Conservation (phyloP, 208 protist genomes). For the Leptomonas pyrrhocoris region DNA sequence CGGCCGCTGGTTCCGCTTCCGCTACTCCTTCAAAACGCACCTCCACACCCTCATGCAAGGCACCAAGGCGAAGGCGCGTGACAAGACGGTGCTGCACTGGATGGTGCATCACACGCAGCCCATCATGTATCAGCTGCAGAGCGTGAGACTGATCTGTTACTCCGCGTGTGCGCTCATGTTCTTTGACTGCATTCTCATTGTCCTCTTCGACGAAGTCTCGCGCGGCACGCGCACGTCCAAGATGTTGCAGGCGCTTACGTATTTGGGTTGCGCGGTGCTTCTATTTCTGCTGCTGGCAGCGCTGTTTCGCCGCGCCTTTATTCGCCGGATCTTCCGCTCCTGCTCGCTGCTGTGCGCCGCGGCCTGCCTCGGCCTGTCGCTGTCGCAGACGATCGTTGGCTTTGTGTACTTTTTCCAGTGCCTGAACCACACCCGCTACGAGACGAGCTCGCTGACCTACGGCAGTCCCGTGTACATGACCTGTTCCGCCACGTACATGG, state of each 20-base stretch:
- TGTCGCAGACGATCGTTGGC: conserved; percentile 33
- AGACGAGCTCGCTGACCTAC: conserved; percentile 4
- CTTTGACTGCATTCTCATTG: conserved; percentile 44
- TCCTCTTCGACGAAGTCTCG: conserved; percentile 41
- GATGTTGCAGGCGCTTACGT: conserved; percentile 31
- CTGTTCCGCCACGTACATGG: conserved; percentile 33
- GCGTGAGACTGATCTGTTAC: conserved; percentile 30
- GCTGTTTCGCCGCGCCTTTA: conserved; percentile 30
- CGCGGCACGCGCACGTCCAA: conserved; percentile 12
- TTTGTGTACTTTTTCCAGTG: conserved; percentile 35
- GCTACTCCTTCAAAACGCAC: conserved; percentile 44
- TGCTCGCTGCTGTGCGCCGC: conserved; percentile 24
- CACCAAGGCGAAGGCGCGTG: not conserved
- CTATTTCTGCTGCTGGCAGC: conserved; percentile 30
- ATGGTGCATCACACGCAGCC: conserved; percentile 19
- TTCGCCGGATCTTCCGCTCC: conserved; percentile 19
- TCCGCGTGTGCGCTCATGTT: conserved; percentile 34
- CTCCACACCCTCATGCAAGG: conserved; percentile 12
- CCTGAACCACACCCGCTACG: conserved; percentile 25
- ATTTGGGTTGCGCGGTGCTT: conserved; percentile 42
- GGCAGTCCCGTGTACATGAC: conserved; percentile 23
- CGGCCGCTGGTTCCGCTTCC: conserved; percentile 50
- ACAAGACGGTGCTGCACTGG: conserved; percentile 10
- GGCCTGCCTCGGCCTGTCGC: conserved; percentile 25
- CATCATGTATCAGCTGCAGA: conserved; percentile 37